Conservation (phyloP, 2,329 filamentous ascomycete species). For the Aspergillus hiratsukae region DNA sequence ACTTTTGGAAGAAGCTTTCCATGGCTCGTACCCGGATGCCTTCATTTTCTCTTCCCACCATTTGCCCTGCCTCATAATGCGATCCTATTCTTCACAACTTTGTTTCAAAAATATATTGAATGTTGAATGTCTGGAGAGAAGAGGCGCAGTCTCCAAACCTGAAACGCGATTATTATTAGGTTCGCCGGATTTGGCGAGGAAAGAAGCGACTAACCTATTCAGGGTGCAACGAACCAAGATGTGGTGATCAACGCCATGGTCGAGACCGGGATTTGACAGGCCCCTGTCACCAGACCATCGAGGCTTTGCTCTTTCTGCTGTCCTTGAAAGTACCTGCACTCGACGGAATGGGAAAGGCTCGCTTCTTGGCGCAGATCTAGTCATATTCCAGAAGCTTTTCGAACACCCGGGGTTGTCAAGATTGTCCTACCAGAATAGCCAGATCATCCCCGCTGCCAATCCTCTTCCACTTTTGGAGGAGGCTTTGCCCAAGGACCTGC, state of each 20-base stretch:
- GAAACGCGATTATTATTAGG: constrained; percentile 10
- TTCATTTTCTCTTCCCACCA: neutral
- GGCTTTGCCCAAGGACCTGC: neutral
- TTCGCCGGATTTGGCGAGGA: neutral
- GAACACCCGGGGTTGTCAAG: constrained; percentile 2
- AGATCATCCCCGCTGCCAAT: constrained; percentile 7
- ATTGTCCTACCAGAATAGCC: neutral
- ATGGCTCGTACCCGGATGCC: too few relatives aligned
- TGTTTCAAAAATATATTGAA: constrained; percentile 1
- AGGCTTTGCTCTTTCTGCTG: neutral
- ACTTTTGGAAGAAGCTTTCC: neutral
- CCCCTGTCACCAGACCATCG: constrained; percentile 8
- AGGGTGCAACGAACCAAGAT: constrained; percentile 3
- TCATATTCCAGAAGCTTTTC: constrained; percentile 13
- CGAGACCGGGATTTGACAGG: neutral
- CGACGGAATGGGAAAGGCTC: constrained; percentile 9
- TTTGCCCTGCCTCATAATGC: neutral
- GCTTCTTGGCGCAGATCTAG: constrained; percentile 5
- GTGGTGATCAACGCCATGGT: neutral
- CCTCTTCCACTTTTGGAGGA: constrained; percentile 3
- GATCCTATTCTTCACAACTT: neutral
- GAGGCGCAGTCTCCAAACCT: constrained; percentile 6
- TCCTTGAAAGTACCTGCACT: neutral
- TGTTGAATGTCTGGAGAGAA: neutral
- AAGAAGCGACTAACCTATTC: neutral